A percentile compares a stretch with the other conserved stretches of the same genome.
These are phyloP conservation scores for Alternaria sp. DNA, from an alignment of 2,329 filamentous ascomycete species.

Conservation along the genomic window DNA sequence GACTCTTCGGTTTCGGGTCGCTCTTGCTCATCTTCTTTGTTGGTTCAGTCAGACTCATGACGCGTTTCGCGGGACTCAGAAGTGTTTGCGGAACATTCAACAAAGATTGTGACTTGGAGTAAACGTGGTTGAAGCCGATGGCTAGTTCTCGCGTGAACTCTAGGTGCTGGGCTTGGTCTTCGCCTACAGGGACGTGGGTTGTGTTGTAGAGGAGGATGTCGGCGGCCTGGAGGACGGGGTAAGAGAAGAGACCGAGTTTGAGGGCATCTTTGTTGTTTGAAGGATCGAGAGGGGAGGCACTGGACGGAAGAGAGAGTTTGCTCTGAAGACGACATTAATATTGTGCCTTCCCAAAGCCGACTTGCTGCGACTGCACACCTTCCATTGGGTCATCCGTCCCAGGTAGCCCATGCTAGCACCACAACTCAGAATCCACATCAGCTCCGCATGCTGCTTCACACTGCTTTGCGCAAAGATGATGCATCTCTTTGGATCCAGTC, in stretches of 20 bases:
- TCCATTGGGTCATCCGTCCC: slow-evolving; percentile 99
- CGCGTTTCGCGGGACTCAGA: slow-evolving; percentile 71
- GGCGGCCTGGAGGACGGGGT: slow-evolving; percentile 93
- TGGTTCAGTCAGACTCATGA: slow-evolving; percentile 89
- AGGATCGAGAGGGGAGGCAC: slow-evolving; percentile 65
- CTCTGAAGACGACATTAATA: slow-evolving; percentile 52
- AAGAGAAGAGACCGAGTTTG: slow-evolving; percentile 92
- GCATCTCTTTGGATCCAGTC: slow-evolving; percentile 78
- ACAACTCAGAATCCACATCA: slow-evolving; percentile 97
- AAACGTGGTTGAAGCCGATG: slow-evolving; percentile 84
- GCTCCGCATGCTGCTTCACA: slow-evolving; percentile 80
- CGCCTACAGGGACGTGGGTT: slow-evolving; percentile 95
- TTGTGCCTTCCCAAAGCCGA: neutral
- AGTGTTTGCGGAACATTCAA: slow-evolving; percentile 40
- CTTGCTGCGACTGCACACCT: slow-evolving; percentile 64
- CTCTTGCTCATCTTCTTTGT: slow-evolving; percentile 95
- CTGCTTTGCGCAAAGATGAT: slow-evolving; percentile 84
- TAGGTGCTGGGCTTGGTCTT: slow-evolving; percentile 92
- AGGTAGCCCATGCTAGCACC: slow-evolving; percentile 91
- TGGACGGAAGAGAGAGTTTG: slow-evolving; percentile 72
- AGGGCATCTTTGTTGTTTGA: slow-evolving; percentile 64
- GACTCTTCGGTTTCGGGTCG: slow-evolving; percentile 71
- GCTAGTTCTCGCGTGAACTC: slow-evolving; percentile 90
- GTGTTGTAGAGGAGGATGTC: slow-evolving; percentile 87
- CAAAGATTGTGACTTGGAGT: slow-evolving; percentile 56